phyloP scores from a whole-genome alignment of 1,139 yeast species.

The Blastobotrys aristatus region DNA sequence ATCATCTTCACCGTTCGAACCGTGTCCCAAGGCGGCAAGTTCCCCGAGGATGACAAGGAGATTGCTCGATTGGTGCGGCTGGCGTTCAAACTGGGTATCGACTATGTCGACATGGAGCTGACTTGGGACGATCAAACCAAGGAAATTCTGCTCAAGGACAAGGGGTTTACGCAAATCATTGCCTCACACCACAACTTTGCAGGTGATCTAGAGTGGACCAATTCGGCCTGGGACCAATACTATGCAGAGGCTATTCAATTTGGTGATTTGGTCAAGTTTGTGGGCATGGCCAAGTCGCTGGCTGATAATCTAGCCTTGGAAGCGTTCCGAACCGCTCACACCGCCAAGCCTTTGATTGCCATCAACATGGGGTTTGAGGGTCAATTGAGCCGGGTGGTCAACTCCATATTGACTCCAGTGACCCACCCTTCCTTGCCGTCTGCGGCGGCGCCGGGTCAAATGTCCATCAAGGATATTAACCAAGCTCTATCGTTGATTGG shows the following conservation, averaged over 20 bases:
- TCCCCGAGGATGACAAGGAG: constrained; percentile 49
- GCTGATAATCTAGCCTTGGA: constrained; percentile 70
- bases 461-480: constrained; percentile 53
- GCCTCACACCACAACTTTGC: constrained; percentile 75
- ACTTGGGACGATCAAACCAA: constrained; percentile 42
- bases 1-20: constrained; percentile 80
- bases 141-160: constrained; percentile 43
- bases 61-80: constrained; percentile 51
- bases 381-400: constrained; percentile 72
- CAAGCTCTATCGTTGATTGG: constrained; percentile 58
- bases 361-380: constrained; percentile 78
- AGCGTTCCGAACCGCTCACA: constrained; percentile 49
- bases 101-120: constrained; percentile 48
- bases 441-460: constrained; percentile 75
- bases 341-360: constrained; percentile 64
- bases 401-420: constrained; percentile 74
- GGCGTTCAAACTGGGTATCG: constrained; percentile 62
- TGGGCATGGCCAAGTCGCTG: constrained; percentile 63
- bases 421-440: constrained; percentile 61
- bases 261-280: constrained; percentile 76
- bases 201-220: constrained; percentile 60
- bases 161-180: constrained; percentile 63
- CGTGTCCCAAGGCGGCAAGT: constrained; percentile 72
- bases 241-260: constrained; percentile 61
- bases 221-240: constrained; percentile 67